phyloP scores from a whole-genome alignment of 164 flowering plant species.

The Vitis cinerea region DNA sequence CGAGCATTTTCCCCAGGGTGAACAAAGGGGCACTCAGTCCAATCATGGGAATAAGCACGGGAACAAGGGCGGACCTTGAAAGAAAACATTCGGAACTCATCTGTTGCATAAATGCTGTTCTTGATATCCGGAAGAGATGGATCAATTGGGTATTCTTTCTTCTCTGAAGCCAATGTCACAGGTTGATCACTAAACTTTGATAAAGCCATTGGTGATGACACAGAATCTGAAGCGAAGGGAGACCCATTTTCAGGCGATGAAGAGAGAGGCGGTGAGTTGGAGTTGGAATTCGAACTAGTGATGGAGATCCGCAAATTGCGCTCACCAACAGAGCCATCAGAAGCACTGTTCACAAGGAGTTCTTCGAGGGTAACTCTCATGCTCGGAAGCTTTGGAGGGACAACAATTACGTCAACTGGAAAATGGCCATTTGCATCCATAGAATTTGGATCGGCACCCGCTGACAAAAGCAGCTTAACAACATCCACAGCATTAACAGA shows the following conservation, averaged over 20 bases:
- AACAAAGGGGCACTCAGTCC: slow-evolving; percentile 82
- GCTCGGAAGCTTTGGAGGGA: slow-evolving; percentile 26
- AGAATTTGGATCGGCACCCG: slow-evolving; percentile 39
- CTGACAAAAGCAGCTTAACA: slow-evolving; percentile 39
- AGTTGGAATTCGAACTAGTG: slow-evolving; percentile 14
- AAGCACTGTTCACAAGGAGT: slow-evolving; percentile 18
- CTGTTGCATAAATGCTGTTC: slow-evolving; percentile 59
- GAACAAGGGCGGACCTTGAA: slow-evolving; percentile 69
- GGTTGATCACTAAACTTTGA: slow-evolving; percentile 21
- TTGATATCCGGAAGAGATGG: slow-evolving; percentile 67
- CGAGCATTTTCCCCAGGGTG: slow-evolving; percentile 78
- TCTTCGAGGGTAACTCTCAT: slow-evolving; percentile 32
- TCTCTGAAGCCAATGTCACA: slow-evolving; percentile 27
- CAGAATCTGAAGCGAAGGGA: slow-evolving; percentile 16
- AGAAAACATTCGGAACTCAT: slow-evolving; percentile 68
- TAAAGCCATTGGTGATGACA: slow-evolving; percentile 18
- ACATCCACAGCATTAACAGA: slow-evolving; percentile 34
- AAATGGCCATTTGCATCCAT: slow-evolving; percentile 40
- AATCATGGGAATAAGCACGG: slow-evolving; percentile 72
- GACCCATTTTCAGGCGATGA: slow-evolving; percentile 27
- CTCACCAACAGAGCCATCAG: slow-evolving; percentile 16
- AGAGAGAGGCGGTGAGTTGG: slow-evolving; percentile 25
- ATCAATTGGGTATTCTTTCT: slow-evolving; percentile 64
- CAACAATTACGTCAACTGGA: slow-evolving; percentile 50
- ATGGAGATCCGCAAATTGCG: slow-evolving; percentile 20